A percentile compares a stretch with the other conserved stretches of the same genome.
phyloP scores from a whole-genome alignment of 768 basidiomycete genomes.

The Boletales sp. region DNA sequence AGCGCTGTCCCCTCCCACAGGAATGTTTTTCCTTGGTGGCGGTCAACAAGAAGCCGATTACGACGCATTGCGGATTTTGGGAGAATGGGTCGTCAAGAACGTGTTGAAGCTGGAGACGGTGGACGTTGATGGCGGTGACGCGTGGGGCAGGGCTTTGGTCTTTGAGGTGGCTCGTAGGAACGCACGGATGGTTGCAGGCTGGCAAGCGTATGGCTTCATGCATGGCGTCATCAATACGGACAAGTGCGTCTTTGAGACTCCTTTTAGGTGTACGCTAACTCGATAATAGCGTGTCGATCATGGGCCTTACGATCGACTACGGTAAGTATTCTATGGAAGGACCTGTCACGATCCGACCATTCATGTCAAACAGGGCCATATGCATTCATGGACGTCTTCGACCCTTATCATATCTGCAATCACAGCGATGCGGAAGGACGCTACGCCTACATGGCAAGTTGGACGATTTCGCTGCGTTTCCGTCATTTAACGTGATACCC shows the following conservation, averaged over 20 bases:
- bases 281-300: slow-evolving; percentile 58
- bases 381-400: slow-evolving; percentile 94
- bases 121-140: slow-evolving; percentile 41
- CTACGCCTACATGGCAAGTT: slow-evolving; percentile 62
- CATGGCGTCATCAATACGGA: slow-evolving; percentile 98
- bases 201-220: slow-evolving; percentile 96
- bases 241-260: slow-evolving; percentile 53
- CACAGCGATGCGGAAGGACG: slow-evolving; percentile 77
- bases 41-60: slow-evolving; percentile 73
- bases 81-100: slow-evolving; percentile 66
- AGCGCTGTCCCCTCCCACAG: slow-evolving; percentile 69
- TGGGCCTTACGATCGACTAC: slow-evolving; percentile 77
- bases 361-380: slow-evolving; percentile 63
- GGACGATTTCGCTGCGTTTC: not conserved
- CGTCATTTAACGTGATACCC: slow-evolving; percentile 2
- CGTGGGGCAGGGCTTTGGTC: slow-evolving; percentile 72
- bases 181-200: slow-evolving; percentile 88
- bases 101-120: slow-evolving; percentile 49
- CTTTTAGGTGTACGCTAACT: slow-evolving; percentile 3
- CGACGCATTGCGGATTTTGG: slow-evolving; percentile 71
- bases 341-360: not conserved
- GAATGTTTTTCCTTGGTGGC: slow-evolving; percentile 66
- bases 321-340: slow-evolving; percentile 33
- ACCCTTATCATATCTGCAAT: slow-evolving; percentile 84
- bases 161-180: slow-evolving; percentile 81